Base-by-base conservation (phyloP, 1,139 yeast genomes). In the Sugiyamaella novakii region DNA sequence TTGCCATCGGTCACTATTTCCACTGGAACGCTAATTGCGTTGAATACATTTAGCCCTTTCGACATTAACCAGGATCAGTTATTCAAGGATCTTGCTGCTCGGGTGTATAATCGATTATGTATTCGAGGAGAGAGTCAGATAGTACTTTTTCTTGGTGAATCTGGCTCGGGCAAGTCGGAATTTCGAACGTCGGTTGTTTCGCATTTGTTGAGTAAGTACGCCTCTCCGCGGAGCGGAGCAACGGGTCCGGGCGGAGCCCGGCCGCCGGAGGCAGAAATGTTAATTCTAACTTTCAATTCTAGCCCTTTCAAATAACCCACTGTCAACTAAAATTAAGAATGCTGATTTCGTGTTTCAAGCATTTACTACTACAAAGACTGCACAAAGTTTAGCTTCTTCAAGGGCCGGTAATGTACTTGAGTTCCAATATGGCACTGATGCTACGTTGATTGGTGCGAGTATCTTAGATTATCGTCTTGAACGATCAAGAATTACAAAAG, bases 131-230 rank as follows among this genome's bases (percentile, higher is more conserved):
- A 71, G 50, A 63, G 68, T 49, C 75, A 71, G 59, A 64, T 64
- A 4, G 64, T 69, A 17, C 58, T 70, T 18, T 70, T 70, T 40
- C 59, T 71, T 39, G 75, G 75, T 17, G 75, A 71, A 54, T 57
- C 65, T 15, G 75, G 75, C 33, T 57, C 70, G 15, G 75, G 75
- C 11, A 71, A 71, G 53, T 57, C 72, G 19, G 73, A 67, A 51
- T 70, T 69, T 47, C 60, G 73, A 30, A 60, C 59, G 36, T 59
- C 66, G 10, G 53, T 69, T 24, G 54, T 61, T 7, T 56, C 63
- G 11, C 68, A 66, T 50, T 53, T 70, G 39, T 54, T 70, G 37
- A 64, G 65, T 61, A 58, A 40, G 65, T 25, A 19, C 34, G 10
- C 21, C 27, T 19, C 31, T n/a, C 5, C 35, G 12, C 6, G 12